Evolutionary conservation across 2,329 filamentous ascomycete species (phyloP).

Genomic region (Tetracladium maxilliforme): DNA sequence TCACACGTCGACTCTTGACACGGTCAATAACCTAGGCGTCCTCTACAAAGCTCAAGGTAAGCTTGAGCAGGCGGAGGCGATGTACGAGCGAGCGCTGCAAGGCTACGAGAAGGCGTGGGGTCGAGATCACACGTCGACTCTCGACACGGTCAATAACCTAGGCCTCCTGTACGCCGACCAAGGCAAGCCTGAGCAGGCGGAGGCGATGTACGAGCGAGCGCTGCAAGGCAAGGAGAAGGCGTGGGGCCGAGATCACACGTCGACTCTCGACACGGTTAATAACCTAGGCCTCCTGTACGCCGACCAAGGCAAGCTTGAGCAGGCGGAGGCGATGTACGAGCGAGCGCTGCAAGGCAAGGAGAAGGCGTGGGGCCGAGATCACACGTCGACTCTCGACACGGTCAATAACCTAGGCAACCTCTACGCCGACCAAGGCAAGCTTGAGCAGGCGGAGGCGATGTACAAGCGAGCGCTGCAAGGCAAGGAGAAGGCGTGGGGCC

Average conservation of each 20-base stretch:
- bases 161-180: conserved; percentile 13
- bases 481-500: conserved; percentile 4
- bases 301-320: conserved; percentile 4
- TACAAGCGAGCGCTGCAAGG: conserved; percentile 9
- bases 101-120: conserved; percentile 6
- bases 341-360: conserved; percentile 6
- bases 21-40: conserved; percentile 3
- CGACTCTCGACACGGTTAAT: conserved; percentile 4
- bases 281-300: conserved; percentile 5
- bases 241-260: conserved; percentile 4
- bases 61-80: conserved; percentile 2
- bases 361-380: conserved; percentile 8
- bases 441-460: conserved; percentile 11
- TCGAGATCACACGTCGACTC: conserved; percentile 4
- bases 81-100: conserved; percentile 7
- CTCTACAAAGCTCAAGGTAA: conserved; percentile 3
- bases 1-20: conserved; percentile 4
- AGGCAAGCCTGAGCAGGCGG: conserved; percentile 10
- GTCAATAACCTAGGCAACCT: conserved; percentile 11
- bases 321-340: conserved; percentile 4
- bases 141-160: conserved; percentile 10
- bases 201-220: conserved; percentile 4
- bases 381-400: conserved; percentile 11
- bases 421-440: conserved; percentile 9
- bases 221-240: conserved; percentile 2